Percentiles rank a stretch among this genome's conserved stretches.
These are phyloP conservation scores for Nicotiana knightiana DNA, from an alignment of 257 asterid genomes.

Conservation along the genomic window DNA sequence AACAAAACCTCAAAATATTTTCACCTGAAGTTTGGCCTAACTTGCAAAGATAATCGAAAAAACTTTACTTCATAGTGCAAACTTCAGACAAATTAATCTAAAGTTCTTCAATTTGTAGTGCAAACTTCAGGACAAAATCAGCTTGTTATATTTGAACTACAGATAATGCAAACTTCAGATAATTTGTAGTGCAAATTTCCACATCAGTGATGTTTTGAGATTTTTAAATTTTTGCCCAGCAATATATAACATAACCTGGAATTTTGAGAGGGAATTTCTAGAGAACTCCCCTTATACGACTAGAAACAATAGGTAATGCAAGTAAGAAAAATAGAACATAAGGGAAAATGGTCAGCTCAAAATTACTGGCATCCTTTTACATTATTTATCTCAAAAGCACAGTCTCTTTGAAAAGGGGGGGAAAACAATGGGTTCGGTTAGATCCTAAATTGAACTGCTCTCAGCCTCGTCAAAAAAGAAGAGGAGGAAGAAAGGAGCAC, in stretches of 20 bases:
- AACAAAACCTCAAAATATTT: too few relatives aligned
- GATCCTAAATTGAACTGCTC: constrained; percentile 1
- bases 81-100: too few relatives aligned
- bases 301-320: neutral
- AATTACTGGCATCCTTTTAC: neutral
- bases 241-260: neutral
- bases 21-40: too few relatives aligned
- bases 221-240: neutral
- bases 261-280: neutral
- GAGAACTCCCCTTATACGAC: neutral
- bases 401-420: neutral
- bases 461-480: neutral
- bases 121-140: too few relatives aligned
- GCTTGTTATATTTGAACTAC: too few relatives aligned
- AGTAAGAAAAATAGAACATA: neutral
- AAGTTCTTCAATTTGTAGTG: too few relatives aligned
- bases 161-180: too few relatives aligned
- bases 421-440: neutral
- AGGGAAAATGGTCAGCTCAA: neutral
- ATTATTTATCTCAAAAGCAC: neutral
- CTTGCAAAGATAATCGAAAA: too few relatives aligned
- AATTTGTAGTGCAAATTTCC: too few relatives aligned
- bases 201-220: too few relatives aligned
- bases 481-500: too few relatives aligned
- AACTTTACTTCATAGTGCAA: too few relatives aligned